phyloP scores from a whole-genome alignment of 1,139 yeast species.

The Geotrichum europaeum region DNA sequence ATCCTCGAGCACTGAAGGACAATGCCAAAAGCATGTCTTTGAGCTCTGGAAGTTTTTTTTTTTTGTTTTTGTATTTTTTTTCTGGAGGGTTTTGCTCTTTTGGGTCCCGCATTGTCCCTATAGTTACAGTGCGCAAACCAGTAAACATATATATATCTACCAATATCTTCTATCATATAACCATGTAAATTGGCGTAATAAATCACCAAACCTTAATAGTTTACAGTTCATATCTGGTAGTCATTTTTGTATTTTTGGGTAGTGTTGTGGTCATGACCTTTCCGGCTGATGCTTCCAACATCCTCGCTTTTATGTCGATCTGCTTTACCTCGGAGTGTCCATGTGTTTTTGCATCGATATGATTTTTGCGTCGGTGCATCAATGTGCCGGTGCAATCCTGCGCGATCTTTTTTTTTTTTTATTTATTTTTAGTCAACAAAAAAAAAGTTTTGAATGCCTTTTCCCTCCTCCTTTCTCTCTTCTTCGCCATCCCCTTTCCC shows the following conservation, averaged over 20 bases:
- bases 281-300: too few relatives aligned
- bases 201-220: not conserved
- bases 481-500: not conserved
- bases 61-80: too few relatives aligned
- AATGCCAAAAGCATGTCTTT: not conserved
- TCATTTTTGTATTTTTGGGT: too few relatives aligned
- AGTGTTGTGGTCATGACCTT: too few relatives aligned
- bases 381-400: too few relatives aligned
- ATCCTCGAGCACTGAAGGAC: slow-evolving; percentile 76
- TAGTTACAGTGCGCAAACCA: not conserved
- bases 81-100: too few relatives aligned
- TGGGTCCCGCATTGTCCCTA: not conserved
- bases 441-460: not conserved
- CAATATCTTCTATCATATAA: not conserved
- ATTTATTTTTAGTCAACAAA: not conserved
- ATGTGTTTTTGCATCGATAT: too few relatives aligned
- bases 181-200: not conserved
- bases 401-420: not conserved
- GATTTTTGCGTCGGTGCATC: too few relatives aligned
- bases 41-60: not conserved
- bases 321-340: too few relatives aligned
- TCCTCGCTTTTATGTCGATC: too few relatives aligned
- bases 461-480: not conserved
- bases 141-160: not conserved
- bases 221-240: too few relatives aligned